Base-by-base conservation (phyloP, 176 grass and related monocot genomes). In the Zea luxurians region DNA sequence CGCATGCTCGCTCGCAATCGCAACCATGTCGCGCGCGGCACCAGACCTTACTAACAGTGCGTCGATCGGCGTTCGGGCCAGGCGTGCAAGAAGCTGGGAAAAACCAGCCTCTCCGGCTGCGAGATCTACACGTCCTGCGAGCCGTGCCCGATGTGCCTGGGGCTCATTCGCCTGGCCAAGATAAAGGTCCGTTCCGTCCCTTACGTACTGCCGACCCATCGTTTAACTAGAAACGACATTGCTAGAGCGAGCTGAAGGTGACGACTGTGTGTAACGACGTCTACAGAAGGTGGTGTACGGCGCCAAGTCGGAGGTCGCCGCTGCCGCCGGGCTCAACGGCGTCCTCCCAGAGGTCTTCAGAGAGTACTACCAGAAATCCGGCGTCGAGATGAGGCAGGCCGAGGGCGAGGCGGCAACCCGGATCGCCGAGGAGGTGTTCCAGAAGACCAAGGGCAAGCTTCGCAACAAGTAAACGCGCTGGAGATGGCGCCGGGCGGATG, bases 111-210 rank as follows among this genome's bases (percentile, higher is more conserved):
- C 41, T 78, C 89, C 1, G 89, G 87, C 58, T 91, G 89, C 9
- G 92, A 91, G 74, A 87, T 95, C 4, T 96, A 90, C 42, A 63
- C 93, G 2, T 96, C 87, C 36, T 96, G 87, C 20, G 79, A 96
- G 48, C 93, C 93, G 15, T 96, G 93, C 41, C 83, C 83, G 0
- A 96, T 90, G 93, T 96, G 93, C 68, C 64, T 92, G 8, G 80
- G 80, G 18, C 80, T 83, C 9, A 86, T 96, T 63, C 85, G 83
- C 75, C 47, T 88, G 16, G 88, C 93, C 41, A 60, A 74, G 41
- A 89, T 96, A 27, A 92, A 90, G 90, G 93, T 96, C 18, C 63
- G 4, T n/a, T 16, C 27, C 27, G 27, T 27, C 27, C 27, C 0
- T 1, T 27, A 27, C 27, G 27, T 27, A 27, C 27, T 27, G 27